phyloP scores from a whole-genome alignment of 192 early-diverging fungal genomes.

The Backusella psychrophila region DNA sequence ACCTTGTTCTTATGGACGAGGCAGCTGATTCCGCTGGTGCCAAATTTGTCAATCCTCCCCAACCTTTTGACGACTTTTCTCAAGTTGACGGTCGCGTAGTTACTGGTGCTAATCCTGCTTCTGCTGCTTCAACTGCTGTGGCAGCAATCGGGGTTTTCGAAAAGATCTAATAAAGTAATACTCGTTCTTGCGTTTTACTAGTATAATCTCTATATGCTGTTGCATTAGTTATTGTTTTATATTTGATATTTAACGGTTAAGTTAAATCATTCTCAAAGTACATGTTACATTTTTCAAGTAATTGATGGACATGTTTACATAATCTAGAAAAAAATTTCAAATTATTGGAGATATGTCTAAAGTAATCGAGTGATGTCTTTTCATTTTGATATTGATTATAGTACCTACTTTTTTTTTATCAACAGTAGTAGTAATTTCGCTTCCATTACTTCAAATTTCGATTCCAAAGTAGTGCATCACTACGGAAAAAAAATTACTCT shows the following conservation, averaged over 20 bases:
- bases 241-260: background rate
- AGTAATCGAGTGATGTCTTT: too few species aligned
- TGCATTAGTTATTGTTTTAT: background rate
- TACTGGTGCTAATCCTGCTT: conserved; percentile 73
- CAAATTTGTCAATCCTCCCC: conserved; percentile 16
- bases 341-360: too few species aligned
- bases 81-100: conserved; percentile 65
- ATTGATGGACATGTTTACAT: too few species aligned
- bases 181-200: background rate
- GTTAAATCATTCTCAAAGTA: too few species aligned
- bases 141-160: conserved; percentile 13
- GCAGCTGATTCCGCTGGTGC: conserved; percentile 31
- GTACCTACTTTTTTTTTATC: too few species aligned
- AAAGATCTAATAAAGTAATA: background rate
- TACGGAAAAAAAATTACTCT: too few species aligned
- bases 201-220: background rate
- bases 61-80: conserved; percentile 20
- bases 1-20: conserved; percentile 40
- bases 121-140: conserved; percentile 39
- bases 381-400: too few species aligned
- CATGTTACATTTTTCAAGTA: too few species aligned
- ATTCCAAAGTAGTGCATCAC: too few species aligned
- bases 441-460: too few species aligned
- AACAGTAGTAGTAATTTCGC: too few species aligned
- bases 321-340: too few species aligned